Evolutionary conservation across 1,284 basidiomycete genomes (phyloP).

Genomic region (Porphyrellus sp.): DNA sequence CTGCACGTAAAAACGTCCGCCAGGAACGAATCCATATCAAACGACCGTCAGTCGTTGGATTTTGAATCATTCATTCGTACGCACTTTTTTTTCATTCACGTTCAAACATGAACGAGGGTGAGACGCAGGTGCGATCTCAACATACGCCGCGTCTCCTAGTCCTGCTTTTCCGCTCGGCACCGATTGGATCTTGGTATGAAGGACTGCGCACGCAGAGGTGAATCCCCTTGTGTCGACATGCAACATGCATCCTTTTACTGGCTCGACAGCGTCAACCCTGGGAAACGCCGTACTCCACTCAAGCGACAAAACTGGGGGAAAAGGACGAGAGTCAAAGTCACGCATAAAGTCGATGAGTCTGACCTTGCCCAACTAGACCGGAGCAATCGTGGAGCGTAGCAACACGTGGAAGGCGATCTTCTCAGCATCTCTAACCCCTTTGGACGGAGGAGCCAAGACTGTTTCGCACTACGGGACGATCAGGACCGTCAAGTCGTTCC

Average conservation of each 20-base stretch:
- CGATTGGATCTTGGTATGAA: slow-evolving; percentile 9
- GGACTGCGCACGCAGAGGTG: neutral
- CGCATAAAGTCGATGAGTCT: neutral
- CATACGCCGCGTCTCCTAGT: slow-evolving; percentile 3
- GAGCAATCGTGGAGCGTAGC: neutral
- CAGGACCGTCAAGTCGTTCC: neutral
- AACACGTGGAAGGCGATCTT: slow-evolving; percentile 6
- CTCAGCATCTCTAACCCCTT: neutral
- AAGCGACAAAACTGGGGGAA: neutral
- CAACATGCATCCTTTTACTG: slow-evolving; percentile 8
- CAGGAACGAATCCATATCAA: slow-evolving; percentile 12
- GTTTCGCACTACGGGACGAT: neutral
- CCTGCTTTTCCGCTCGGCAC: slow-evolving; percentile 13
- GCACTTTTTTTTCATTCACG: slow-evolving; percentile 9
- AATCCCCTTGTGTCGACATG: slow-evolving; percentile 11
- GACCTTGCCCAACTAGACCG: neutral
- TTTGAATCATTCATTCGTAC: neutral
- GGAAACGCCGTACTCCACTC: neutral
- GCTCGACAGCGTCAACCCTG: neutral
- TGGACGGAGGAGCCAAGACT: too few species aligned
- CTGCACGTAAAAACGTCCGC: slow-evolving; percentile 26
- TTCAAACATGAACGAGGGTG: neutral
- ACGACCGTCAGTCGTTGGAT: slow-evolving; percentile 1
- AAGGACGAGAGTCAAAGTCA: neutral
- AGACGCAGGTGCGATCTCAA: slow-evolving; percentile 14